These are phyloP conservation scores for Arctostaphylos glauca DNA, from an alignment of 148 eudicot species.

Conservation along the genomic window DNA sequence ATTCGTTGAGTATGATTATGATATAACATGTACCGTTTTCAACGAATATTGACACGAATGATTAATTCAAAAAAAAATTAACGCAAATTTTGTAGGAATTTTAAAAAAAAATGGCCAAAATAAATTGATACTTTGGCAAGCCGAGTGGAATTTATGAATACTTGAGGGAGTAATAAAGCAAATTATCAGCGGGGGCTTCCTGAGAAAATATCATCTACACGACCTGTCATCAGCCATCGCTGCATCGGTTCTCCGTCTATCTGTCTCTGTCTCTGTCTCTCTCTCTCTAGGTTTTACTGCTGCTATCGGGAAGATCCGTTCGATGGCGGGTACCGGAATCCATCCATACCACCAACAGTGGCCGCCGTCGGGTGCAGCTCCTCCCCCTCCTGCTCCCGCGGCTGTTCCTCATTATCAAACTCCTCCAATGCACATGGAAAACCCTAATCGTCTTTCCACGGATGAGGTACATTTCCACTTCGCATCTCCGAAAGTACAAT, in stretches of 20 bases:
- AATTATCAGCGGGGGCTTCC: neutral
- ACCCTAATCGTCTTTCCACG: constrained; percentile 20
- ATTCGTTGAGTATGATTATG: no score
- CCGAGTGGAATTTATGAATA: no score
- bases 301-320: neutral
- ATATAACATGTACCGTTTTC: no score
- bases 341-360: constrained; percentile 54
- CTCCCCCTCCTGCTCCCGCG: constrained; percentile 39
- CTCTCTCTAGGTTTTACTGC: constrained; percentile 11
- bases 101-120: no score
- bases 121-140: no score
- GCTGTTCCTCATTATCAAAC: constrained; percentile 36
- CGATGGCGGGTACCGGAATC: constrained; percentile 59
- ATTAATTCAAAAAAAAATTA: no score
- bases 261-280: neutral
- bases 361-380: constrained; percentile 21
- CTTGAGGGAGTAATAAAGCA: no score
- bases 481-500: neutral
- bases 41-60: no score
- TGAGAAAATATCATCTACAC: neutral
- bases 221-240: neutral
- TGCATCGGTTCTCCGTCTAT: neutral
- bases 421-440: constrained; percentile 30
- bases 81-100: no score
- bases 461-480: constrained; percentile 39